These are phyloP conservation scores for Ensete glaucum DNA, from an alignment of 176 grass and related monocot species.

Conservation along the genomic window DNA sequence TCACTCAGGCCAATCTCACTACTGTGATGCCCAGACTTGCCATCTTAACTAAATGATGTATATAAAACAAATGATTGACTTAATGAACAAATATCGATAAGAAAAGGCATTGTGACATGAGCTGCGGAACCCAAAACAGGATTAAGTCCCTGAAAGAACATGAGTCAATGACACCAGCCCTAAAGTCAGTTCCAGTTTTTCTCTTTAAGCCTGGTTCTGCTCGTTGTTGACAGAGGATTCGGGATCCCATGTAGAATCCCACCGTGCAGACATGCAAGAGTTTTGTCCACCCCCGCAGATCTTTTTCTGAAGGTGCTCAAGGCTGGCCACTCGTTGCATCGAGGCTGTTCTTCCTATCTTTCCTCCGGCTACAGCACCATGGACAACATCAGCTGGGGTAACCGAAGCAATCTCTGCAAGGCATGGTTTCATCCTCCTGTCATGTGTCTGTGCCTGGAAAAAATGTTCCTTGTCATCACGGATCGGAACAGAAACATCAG, in stretches of 20 bases:
- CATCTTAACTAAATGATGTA: background rate
- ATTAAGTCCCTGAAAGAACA: background rate
- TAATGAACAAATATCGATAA: background rate
- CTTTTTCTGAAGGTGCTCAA: conserved; percentile 63
- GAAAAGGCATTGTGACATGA: background rate
- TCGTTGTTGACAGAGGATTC: conserved; percentile 17
- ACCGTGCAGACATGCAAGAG: conserved; percentile 1
- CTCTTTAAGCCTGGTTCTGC: conserved; percentile 1
- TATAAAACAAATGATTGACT: background rate
- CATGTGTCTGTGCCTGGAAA: conserved; percentile 22
- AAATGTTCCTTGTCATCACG: conserved; percentile 27
- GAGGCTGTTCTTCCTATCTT: conserved; percentile 25
- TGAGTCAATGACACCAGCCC: background rate
- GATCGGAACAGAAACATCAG: conserved; percentile 13
- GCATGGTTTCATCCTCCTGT: conserved; percentile 1
- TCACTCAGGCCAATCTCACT: background rate
- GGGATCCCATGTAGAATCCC: conserved; percentile 11
- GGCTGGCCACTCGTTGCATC: conserved; percentile 41
- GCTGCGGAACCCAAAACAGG: background rate
- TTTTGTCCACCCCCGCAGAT: conserved; percentile 27
- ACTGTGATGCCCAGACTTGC: background rate
- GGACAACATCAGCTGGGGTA: conserved; percentile 5
- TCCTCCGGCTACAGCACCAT: conserved; percentile 5
- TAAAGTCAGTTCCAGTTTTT: background rate
- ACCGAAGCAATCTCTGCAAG: conserved; percentile 3